These are phyloP conservation scores for Hibiscus tridactylites DNA, from an alignment of 345 rosid genomes.

Conservation along the genomic window DNA sequence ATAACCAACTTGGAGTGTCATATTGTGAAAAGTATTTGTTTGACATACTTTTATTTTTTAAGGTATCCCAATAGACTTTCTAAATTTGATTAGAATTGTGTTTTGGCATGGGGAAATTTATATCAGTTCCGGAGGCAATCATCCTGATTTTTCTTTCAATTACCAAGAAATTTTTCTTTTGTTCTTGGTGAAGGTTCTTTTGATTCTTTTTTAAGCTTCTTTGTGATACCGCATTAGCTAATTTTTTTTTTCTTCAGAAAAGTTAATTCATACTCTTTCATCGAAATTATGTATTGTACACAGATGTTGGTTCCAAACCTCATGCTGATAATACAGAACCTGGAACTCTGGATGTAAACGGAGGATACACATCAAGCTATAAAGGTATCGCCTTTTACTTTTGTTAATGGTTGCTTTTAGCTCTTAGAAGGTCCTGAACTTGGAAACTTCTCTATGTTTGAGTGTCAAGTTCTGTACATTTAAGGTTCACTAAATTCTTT, in stretches of 20 bases:
- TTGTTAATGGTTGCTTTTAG: neutral
- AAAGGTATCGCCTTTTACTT: slow-evolving; percentile 35
- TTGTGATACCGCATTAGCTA: neutral
- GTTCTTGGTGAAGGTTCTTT: neutral
- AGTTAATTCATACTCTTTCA: neutral
- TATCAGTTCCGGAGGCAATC: neutral
- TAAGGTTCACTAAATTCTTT: neutral
- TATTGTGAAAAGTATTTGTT: neutral
- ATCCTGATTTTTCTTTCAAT: neutral
- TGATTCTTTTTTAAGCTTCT: neutral
- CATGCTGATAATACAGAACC: slow-evolving; percentile 29
- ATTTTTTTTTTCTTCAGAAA: neutral
- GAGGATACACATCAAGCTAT: slow-evolving; percentile 23
- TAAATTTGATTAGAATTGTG: neutral
- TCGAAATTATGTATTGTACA: neutral
- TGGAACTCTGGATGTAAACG: slow-evolving; percentile 29
- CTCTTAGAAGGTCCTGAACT: neutral
- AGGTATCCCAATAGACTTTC: neutral
- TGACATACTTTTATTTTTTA: neutral
- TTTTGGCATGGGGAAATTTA: neutral
- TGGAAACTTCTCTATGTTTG: neutral
- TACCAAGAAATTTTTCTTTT: neutral
- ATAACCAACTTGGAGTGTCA: neutral
- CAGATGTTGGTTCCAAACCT: slow-evolving; percentile 42
- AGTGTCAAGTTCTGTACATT: neutral